Percentiles rank a stretch among this genome's conserved stretches.
These are phyloP conservation scores for Blastocystis sp. DNA, from an alignment of 352 stramenopile genomes.

Conservation along the genomic window DNA sequence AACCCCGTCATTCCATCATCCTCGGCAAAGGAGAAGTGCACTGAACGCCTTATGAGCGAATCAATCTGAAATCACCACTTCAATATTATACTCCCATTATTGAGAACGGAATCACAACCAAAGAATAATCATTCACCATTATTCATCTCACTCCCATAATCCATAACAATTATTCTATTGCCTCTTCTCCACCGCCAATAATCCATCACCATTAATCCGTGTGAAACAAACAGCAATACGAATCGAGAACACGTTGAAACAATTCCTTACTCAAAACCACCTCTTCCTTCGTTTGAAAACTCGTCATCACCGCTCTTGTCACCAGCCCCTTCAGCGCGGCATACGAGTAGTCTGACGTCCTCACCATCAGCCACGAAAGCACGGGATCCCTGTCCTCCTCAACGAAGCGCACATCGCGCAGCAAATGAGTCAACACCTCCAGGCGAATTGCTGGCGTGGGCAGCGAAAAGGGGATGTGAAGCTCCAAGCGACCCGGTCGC, in stretches of 20 bases:
- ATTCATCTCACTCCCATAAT: too few relatives aligned
- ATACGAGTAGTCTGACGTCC: conserved; percentile 9
- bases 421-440: conserved; percentile 25
- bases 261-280: background rate
- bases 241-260: background rate
- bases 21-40: too few relatives aligned
- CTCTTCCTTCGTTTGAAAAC: background rate
- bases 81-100: too few relatives aligned
- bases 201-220: too few relatives aligned
- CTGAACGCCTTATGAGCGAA: too few relatives aligned
- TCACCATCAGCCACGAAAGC: conserved; percentile 1
- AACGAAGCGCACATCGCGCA: conserved; percentile 39
- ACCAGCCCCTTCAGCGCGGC: background rate
- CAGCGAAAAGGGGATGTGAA: conserved; percentile 64
- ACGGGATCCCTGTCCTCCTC: conserved; percentile 19
- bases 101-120: too few relatives aligned
- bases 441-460: conserved; percentile 10
- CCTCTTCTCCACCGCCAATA: too few relatives aligned
- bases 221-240: background rate
- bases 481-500: conserved; percentile 79
- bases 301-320: background rate
- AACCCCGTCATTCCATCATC: too few relatives aligned
- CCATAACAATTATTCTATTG: too few relatives aligned
- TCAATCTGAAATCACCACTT: too few relatives aligned
- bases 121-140: too few relatives aligned